Percentiles rank a stretch among this genome's conserved stretches.
These are phyloP conservation scores for Rubia yunnanensis DNA, from an alignment of 257 asterid genomes.

Conservation along the genomic window DNA sequence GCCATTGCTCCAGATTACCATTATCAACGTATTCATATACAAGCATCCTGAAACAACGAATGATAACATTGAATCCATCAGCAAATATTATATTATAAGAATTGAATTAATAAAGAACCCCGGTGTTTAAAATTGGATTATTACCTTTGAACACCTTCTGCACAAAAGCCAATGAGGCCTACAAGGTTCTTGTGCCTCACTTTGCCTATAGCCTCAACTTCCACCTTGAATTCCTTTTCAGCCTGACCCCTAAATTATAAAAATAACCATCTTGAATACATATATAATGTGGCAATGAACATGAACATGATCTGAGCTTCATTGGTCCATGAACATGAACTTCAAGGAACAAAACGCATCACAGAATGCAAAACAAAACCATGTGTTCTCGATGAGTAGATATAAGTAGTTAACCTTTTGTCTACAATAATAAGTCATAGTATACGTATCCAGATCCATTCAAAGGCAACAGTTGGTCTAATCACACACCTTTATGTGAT, in stretches of 20 bases:
- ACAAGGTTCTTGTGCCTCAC: conserved; percentile 97
- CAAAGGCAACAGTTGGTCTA: neutral
- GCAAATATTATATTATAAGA: neutral
- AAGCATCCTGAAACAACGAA: conserved; percentile 55
- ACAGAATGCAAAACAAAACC: neutral
- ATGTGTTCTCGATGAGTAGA: neutral
- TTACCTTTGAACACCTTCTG: conserved; percentile 85
- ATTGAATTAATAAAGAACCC: neutral
- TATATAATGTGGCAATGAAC: neutral
- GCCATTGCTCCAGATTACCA: conserved; percentile 98
- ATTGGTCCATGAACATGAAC: neutral
- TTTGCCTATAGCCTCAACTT: conserved; percentile 98
- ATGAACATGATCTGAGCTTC: neutral
- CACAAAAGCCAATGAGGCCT: conserved; percentile 84
- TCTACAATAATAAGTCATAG: neutral
- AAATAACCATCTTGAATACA: neutral
- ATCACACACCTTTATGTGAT: neutral
- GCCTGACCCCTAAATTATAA: conserved; percentile 81
- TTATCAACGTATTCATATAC: conserved; percentile 87
- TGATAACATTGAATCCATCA: conserved; percentile 4
- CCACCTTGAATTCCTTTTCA: conserved; percentile 90
- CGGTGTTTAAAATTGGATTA: neutral
- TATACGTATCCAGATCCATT: neutral
- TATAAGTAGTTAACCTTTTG: neutral
- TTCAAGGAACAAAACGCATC: neutral